Evolutionary conservation across 352 stramenopile genomes (phyloP).

Genomic region (Phytophthora tubulina): DNA sequence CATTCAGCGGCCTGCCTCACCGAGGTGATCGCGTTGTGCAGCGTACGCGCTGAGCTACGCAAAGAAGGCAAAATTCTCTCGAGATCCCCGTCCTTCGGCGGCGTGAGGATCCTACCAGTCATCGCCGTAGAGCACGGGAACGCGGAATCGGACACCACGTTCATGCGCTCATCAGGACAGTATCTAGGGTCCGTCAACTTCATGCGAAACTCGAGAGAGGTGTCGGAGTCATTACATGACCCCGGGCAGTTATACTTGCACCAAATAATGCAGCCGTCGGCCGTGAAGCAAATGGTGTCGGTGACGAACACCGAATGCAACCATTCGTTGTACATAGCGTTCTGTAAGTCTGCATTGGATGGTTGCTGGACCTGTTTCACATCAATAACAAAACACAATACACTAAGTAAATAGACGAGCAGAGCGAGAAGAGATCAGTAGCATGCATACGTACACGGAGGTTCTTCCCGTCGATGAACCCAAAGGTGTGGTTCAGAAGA

Average conservation of each 20-base stretch:
- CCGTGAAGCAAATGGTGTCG: constrained; percentile 18
- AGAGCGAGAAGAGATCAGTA: not conserved
- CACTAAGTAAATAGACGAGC: not conserved
- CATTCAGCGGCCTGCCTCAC: constrained; percentile 6
- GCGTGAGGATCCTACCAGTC: no score
- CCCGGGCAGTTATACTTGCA: constrained; percentile 23
- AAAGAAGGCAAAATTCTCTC: not conserved
- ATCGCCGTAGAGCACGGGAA: not conserved
- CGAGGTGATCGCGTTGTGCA: constrained; percentile 24
- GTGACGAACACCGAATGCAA: constrained; percentile 13
- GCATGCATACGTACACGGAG: not conserved
- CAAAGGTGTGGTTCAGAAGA: constrained; percentile 2
- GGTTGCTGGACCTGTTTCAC: constrained; percentile 6
- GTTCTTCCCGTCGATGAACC: constrained; percentile 1
- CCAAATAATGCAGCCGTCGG: constrained; percentile 18
- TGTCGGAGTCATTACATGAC: not conserved
- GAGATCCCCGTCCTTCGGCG: not conserved
- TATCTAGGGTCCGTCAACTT: no score
- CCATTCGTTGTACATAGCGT: not conserved
- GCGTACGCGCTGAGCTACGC: not conserved
- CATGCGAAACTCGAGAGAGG: no score
- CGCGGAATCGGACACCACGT: not conserved
- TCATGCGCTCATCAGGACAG: not conserved
- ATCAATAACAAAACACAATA: not conserved
- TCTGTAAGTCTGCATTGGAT: constrained; percentile 2